phyloP scores from a whole-genome alignment of 306 rosid species.

The Glycine soja region DNA sequence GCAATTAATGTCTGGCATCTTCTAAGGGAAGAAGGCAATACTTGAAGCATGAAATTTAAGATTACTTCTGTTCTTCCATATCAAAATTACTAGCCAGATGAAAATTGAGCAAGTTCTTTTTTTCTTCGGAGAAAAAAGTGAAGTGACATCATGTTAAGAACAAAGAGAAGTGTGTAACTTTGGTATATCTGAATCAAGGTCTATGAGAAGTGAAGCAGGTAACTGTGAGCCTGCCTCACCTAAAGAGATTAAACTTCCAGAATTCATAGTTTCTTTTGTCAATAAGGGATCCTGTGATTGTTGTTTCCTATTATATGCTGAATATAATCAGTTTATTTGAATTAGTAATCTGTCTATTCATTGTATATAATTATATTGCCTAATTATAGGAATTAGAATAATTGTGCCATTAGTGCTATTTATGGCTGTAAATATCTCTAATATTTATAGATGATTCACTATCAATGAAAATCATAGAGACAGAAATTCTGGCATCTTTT shows the following conservation, averaged over 20 bases:
- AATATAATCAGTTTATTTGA: too few species aligned
- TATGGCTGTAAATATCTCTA: too few species aligned
- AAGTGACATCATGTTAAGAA: constrained; percentile 3
- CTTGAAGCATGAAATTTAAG: constrained; percentile 10
- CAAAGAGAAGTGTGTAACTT: neutral
- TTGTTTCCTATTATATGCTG: too few species aligned
- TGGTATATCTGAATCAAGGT: constrained; percentile 59
- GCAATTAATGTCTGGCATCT: neutral
- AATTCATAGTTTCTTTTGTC: constrained; percentile 50
- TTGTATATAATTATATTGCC: too few species aligned
- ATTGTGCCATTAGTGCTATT: too few species aligned
- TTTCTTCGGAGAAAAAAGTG: neutral
- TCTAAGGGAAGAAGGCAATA: constrained; percentile 2
- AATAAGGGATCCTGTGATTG: too few species aligned
- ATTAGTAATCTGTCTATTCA: too few species aligned
- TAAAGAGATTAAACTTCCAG: constrained; percentile 66
- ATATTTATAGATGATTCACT: too few species aligned
- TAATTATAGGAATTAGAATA: too few species aligned
- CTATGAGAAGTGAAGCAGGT: constrained; percentile 58
- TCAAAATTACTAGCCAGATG: constrained; percentile 9
- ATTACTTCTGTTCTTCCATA: constrained; percentile 16
- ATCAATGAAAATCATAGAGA: too few species aligned
- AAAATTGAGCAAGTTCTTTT: constrained; percentile 1
- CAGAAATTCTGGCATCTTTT: neutral
- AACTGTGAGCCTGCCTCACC: constrained; percentile 64